Evolutionary conservation across 1,284 basidiomycete genomes (phyloP).

Genomic region (Athelia sp.): DNA sequence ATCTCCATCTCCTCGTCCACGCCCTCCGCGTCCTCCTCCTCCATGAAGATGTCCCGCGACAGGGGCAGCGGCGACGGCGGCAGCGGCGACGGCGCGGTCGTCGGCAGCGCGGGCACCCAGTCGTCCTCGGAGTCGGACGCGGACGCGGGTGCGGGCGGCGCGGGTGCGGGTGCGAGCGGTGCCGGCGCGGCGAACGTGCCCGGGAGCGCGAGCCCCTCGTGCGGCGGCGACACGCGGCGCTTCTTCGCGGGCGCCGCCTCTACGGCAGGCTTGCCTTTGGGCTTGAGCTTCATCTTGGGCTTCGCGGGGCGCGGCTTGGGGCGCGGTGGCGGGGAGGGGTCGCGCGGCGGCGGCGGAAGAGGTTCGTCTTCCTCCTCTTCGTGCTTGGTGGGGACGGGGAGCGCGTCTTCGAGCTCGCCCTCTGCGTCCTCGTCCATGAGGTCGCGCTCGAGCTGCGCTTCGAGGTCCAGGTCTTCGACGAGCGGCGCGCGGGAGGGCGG

Average conservation of each 20-base stretch:
- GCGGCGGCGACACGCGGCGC: slow-evolving; percentile 31
- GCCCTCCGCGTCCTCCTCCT: slow-evolving; percentile 25
- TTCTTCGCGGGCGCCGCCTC: slow-evolving; percentile 32
- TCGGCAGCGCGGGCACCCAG: slow-evolving; percentile 51
- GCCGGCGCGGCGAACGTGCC: slow-evolving; percentile 29
- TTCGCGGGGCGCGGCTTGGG: too few species aligned
- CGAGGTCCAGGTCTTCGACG: slow-evolving; percentile 24
- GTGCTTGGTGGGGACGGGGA: slow-evolving; percentile 30
- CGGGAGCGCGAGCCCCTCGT: slow-evolving; percentile 37
- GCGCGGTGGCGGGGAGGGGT: slow-evolving; percentile 12
- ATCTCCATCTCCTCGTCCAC: slow-evolving; percentile 33
- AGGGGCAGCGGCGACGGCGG: slow-evolving; percentile 9
- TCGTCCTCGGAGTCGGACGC: slow-evolving; percentile 49
- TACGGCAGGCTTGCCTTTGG: slow-evolving; percentile 15
- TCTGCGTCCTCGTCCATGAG: slow-evolving; percentile 34
- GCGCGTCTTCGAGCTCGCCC: slow-evolving; percentile 39
- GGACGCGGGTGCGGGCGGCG: slow-evolving; percentile 13
- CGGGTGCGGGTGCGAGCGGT: slow-evolving; percentile 24
- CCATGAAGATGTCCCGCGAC: slow-evolving; percentile 1
- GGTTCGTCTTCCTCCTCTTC: slow-evolving; percentile 38
- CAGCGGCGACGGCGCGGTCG: slow-evolving; percentile 13
- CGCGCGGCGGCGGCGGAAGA: slow-evolving; percentile 14
- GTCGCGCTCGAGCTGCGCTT: slow-evolving; percentile 15
- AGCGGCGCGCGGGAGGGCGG: slow-evolving; percentile 7
- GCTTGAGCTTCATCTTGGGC: slow-evolving; percentile 12